Base-by-base conservation (phyloP, 2,329 filamentous ascomycete species). In the Penicillium sp. region DNA sequence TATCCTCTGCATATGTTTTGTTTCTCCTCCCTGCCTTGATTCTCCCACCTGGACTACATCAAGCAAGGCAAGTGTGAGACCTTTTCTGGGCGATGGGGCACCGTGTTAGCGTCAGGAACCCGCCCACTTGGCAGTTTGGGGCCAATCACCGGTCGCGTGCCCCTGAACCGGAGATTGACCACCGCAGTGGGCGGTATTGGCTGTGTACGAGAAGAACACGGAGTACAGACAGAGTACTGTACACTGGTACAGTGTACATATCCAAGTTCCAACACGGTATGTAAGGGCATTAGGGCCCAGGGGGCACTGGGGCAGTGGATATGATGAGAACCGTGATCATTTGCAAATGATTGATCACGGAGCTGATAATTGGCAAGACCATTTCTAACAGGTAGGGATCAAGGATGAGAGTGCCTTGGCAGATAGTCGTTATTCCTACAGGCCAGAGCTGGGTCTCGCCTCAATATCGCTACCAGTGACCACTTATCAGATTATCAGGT, bases 101-200 rank as follows among this genome's bases (percentile, higher is more conserved):
- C 31, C 55, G 39, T 43, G 15, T 61, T 69, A 65, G 69, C 57
- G 68, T 64, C 69, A 71, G 69, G 69, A 68, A 71, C 69, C 67
- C 60, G 61, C 56, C 10, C n/a, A 5, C 14, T 14, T 8, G 47
- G 3, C 6, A 38, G 7, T 20, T 11, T 20, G 12, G 38, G 20
- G 15, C 69, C 69, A 71, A 69, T 70, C 50, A 61, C 1, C 5
- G 15, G 10, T 2, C n/a, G 15, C 22, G 52, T 67, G 57, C 66
- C 66, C 66, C 64, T 68, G 66, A 68, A 42, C 53, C 55, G 56
- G 59, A 63, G 58, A 64, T 64, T 64, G 63, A 64, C 35, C 47
- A 43, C 47, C 39, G 14, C 28, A 31, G 51, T 17, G 12, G 14
- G 14, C 14, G 31, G 15, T 51, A 8, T 8, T n/a, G 20, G 2